phyloP scores from a whole-genome alignment of 2,329 filamentous ascomycete species.

The Alternaria brassicae region DNA sequence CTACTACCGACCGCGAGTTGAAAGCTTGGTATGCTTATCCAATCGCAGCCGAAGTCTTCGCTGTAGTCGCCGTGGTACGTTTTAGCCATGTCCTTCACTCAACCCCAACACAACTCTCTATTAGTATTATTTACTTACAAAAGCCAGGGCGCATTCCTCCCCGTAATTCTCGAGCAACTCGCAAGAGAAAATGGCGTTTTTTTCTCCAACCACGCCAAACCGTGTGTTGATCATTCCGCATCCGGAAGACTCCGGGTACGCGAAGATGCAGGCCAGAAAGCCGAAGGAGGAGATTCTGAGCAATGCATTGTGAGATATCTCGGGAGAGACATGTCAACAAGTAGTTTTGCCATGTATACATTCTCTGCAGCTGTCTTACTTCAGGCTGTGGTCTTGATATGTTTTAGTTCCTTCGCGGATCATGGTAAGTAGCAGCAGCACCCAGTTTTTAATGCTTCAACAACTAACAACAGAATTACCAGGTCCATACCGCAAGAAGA shows the following conservation, averaged over 20 bases:
- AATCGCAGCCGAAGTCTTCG: constrained; percentile 91
- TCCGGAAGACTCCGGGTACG: constrained; percentile 32
- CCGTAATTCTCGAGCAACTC: constrained; percentile 88
- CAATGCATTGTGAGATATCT: constrained; percentile 83
- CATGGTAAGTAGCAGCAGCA: constrained; percentile 67
- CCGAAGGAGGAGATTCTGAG: constrained; percentile 19
- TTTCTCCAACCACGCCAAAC: constrained; percentile 73
- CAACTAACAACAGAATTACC: not conserved
- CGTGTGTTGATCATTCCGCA: constrained; percentile 70
- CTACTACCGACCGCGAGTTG: constrained; percentile 80
- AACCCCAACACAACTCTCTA: not conserved
- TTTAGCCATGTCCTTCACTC: not conserved
- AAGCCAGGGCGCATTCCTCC: constrained; percentile 80
- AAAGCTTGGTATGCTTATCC: constrained; percentile 90
- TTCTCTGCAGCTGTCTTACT: constrained; percentile 87
- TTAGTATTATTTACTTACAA: not conserved
- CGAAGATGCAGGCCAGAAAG: constrained; percentile 21
- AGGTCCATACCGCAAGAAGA: constrained; percentile 76
- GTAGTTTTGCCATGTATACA: constrained; percentile 94
- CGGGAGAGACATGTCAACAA: constrained; percentile 83
- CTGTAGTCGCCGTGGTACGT: constrained; percentile 82
- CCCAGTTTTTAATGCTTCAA: not conserved
- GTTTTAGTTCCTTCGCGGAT: constrained; percentile 91
- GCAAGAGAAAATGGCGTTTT: constrained; percentile 88
- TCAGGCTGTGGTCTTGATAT: constrained; percentile 87